A percentile compares a stretch with the other conserved stretches of the same genome.
These are phyloP conservation scores for Ceriops decandra DNA, from an alignment of 345 rosid genomes.

Conservation along the genomic window DNA sequence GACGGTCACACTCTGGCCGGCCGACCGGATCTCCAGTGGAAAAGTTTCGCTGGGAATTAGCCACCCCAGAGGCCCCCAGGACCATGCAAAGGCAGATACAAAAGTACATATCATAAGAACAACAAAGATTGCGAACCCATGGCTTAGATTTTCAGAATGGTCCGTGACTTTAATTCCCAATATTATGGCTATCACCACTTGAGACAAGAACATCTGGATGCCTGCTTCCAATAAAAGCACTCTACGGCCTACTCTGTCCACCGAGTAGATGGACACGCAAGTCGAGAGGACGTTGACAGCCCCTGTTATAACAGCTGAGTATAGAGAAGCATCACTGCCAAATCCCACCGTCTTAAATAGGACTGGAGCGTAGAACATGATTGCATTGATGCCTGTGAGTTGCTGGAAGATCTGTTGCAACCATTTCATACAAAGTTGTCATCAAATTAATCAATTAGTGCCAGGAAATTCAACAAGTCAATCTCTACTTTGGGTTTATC, in stretches of 20 bases:
- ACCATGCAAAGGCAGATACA: conserved; percentile 90
- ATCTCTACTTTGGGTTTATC: not conserved
- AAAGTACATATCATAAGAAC: conserved; percentile 80
- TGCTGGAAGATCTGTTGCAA: conserved; percentile 77
- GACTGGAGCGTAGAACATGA: conserved; percentile 96
- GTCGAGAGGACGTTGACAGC: conserved; percentile 90
- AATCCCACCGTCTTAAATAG: conserved; percentile 76
- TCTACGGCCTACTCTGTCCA: conserved; percentile 83
- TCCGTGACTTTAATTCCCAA: conserved; percentile 77
- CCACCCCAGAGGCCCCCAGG: conserved; percentile 99
- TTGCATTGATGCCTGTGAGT: conserved; percentile 89
- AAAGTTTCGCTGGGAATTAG: conserved; percentile 89
- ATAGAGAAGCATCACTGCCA: conserved; percentile 72
- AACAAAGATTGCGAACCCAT: conserved; percentile 50
- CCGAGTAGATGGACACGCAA: conserved; percentile 72
- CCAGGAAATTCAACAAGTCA: not conserved
- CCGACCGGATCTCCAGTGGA: conserved; percentile 89
- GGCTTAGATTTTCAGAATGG: conserved; percentile 43
- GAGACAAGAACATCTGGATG: conserved; percentile 86
- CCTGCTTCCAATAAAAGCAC: conserved; percentile 84
- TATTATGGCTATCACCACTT: conserved; percentile 59
- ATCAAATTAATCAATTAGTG: not conserved
- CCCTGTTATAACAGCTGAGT: conserved; percentile 89
- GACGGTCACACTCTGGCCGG: conserved; percentile 92
- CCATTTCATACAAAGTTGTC: not conserved